Conservation (phyloP, 1,284 basidiomycete genomes). For the Malassezia sp. region DNA sequence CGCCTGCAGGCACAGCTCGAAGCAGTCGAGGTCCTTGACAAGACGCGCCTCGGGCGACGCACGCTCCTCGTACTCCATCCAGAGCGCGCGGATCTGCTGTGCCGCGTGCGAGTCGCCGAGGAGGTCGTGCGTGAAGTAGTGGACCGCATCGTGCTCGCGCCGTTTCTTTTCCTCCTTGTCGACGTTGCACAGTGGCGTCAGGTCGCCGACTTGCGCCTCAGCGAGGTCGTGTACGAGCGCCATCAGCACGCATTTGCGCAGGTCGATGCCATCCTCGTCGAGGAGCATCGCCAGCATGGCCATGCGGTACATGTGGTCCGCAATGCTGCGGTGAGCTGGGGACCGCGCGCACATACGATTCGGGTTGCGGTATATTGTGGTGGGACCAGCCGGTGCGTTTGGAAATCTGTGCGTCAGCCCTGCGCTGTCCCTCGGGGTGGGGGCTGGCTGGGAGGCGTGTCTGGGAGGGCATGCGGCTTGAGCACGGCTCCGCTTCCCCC, state of each 20-base stretch:
- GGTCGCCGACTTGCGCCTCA: slow-evolving; percentile 92
- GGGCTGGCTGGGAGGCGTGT: too few relatives aligned
- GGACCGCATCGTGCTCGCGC: slow-evolving; percentile 80
- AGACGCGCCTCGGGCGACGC: slow-evolving; percentile 70
- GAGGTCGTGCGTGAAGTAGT: slow-evolving; percentile 62
- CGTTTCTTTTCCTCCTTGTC: slow-evolving; percentile 66
- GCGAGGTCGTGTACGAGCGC: slow-evolving; percentile 87
- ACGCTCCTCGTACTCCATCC: slow-evolving; percentile 86
- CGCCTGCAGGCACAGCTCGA: slow-evolving; percentile 71
- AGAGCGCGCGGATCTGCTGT: slow-evolving; percentile 64
- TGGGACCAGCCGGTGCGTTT: slow-evolving; percentile 44
- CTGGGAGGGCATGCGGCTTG: too few relatives aligned
- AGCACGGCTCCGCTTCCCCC: too few relatives aligned
- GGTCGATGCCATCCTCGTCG: slow-evolving; percentile 52
- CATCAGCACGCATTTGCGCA: slow-evolving; percentile 71
- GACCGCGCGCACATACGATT: slow-evolving; percentile 54
- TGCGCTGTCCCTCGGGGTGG: too few relatives aligned
- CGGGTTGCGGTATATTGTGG: slow-evolving; percentile 33
- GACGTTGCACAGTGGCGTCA: slow-evolving; percentile 78
- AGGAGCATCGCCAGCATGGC: slow-evolving; percentile 74
- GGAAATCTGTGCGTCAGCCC: too few relatives aligned
- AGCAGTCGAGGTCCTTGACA: slow-evolving; percentile 88
- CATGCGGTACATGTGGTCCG: slow-evolving; percentile 98
- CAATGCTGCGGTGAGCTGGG: too few relatives aligned
- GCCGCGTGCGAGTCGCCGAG: slow-evolving; percentile 69